Evolutionary conservation across 345 rosid species (phyloP).

Genomic region (Eucalyptus melliodora): DNA sequence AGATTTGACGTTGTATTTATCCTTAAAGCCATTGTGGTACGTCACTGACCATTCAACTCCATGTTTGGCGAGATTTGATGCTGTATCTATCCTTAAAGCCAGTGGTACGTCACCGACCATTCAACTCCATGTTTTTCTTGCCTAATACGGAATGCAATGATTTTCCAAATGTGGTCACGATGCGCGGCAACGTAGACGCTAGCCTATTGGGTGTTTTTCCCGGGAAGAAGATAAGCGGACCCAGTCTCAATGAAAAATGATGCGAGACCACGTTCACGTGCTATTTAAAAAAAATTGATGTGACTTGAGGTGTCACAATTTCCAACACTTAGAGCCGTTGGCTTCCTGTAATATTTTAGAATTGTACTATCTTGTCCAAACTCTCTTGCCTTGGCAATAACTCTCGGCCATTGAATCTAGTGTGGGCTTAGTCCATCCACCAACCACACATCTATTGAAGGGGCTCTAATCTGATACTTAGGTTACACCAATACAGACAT

Average conservation of each 20-base stretch:
- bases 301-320: too few relatives aligned
- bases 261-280: neutral
- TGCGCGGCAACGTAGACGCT: neutral
- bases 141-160: neutral
- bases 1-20: neutral
- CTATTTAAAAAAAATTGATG: too few relatives aligned
- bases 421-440: neutral
- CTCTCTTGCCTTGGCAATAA: neutral
- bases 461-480: neutral
- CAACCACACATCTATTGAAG: neutral
- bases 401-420: neutral
- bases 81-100: neutral
- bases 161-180: neutral
- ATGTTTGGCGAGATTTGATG: neutral
- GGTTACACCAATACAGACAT: accelerated
- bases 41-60: neutral
- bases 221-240: neutral
- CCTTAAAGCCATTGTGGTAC: neutral
- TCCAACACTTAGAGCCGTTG: neutral
- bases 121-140: neutral
- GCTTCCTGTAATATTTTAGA: neutral
- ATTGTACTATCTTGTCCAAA: too few relatives aligned
- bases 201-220: neutral
- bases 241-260: neutral
- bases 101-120: neutral